phyloP scores from a whole-genome alignment of 345 rosid genomes.

The Anastatica hierochuntica region DNA sequence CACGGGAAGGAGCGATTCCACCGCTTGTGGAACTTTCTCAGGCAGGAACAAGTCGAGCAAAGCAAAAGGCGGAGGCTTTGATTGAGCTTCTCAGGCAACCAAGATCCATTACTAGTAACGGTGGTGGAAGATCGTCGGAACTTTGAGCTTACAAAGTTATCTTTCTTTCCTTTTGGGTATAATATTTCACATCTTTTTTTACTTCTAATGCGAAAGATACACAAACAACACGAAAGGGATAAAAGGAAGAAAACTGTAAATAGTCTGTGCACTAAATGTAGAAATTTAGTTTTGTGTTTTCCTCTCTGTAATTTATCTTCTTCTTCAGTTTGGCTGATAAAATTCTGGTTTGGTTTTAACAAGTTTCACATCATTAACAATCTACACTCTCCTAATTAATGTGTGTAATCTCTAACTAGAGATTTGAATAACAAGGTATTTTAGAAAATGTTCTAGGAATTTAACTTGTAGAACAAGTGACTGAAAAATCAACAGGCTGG shows the following conservation, averaged over 20 bases:
- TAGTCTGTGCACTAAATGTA: constrained; percentile 9
- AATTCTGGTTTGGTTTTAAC: constrained; percentile 4
- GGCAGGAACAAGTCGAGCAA: constrained; percentile 79
- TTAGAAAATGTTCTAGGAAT: no score
- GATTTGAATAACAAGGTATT: no score
- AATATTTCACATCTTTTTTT: not conserved
- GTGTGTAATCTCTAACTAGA: not conserved
- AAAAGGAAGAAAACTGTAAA: constrained; percentile 9
- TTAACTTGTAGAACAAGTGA: constrained; percentile 5
- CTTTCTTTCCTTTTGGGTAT: not conserved
- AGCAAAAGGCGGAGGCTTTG: constrained; percentile 76
- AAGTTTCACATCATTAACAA: not conserved
- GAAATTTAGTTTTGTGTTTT: constrained; percentile 2
- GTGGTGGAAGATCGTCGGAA: constrained; percentile 43
- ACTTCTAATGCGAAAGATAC: not conserved
- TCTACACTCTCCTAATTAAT: no score
- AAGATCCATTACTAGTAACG: constrained; percentile 65
- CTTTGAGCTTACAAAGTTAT: constrained; percentile 22
- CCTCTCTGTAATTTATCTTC: constrained; percentile 5
- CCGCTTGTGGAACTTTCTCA: constrained; percentile 79
- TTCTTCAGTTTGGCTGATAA: constrained; percentile 16
- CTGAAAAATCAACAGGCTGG: not conserved
- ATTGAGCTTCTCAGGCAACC: constrained; percentile 80
- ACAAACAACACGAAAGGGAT: not conserved
- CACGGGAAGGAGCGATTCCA: constrained; percentile 93